Evolutionary conservation across 1,139 yeast species (phyloP).

Genomic region (Yamadazyma trypodendri): DNA sequence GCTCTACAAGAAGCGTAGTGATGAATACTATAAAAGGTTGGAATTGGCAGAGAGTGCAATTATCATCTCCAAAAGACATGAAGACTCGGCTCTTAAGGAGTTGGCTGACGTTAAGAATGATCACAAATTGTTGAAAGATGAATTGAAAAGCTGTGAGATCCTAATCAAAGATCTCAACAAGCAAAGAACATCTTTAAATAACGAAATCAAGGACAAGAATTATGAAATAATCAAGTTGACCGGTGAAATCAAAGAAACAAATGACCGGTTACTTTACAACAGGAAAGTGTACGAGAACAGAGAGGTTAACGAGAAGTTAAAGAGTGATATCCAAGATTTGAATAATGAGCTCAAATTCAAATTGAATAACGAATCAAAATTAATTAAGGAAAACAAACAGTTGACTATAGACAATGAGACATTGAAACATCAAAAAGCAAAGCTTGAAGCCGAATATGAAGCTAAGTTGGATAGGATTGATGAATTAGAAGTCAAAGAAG

Average conservation of each 20-base stretch:
- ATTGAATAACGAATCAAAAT: conserved; percentile 61
- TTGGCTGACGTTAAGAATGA: conserved; percentile 54
- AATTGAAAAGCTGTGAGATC: conserved; percentile 58
- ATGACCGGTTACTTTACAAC: conserved; percentile 56
- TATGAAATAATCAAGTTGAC: conserved; percentile 55
- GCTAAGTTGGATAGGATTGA: conserved; percentile 52
- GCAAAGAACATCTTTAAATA: conserved; percentile 55
- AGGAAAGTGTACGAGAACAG: conserved; percentile 48
- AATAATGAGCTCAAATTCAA: conserved; percentile 57
- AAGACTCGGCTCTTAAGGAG: conserved; percentile 55
- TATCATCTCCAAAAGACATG: conserved; percentile 60
- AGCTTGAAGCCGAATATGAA: conserved; percentile 52
- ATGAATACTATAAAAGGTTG: conserved; percentile 69
- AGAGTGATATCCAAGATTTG: conserved; percentile 58
- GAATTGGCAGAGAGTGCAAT: conserved; percentile 81
- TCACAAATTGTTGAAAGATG: conserved; percentile 54
- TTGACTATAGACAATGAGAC: conserved; percentile 63
- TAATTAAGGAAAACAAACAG: conserved; percentile 64
- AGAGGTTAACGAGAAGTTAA: conserved; percentile 43
- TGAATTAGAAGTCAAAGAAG: conserved; percentile 42
- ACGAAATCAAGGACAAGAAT: conserved; percentile 56
- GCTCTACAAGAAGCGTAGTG: conserved; percentile 70
- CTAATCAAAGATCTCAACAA: conserved; percentile 56
- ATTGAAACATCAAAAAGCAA: conserved; percentile 43
- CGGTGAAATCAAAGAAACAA: conserved; percentile 38